These are phyloP conservation scores for Oryza brachyantha DNA, from an alignment of 176 grass and related monocot species.

Conservation along the genomic window DNA sequence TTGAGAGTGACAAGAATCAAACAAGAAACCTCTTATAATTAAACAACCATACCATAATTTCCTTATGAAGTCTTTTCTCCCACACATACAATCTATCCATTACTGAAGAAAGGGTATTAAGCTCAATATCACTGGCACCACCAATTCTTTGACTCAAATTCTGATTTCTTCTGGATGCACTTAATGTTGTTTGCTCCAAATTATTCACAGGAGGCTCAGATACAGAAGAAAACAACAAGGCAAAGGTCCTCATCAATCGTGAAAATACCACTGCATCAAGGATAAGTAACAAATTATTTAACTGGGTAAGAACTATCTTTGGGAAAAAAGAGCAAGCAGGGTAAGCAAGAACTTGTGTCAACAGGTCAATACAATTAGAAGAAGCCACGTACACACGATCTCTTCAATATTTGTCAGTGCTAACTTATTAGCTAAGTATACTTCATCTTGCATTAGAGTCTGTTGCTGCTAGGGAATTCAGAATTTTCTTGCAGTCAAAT, in stretches of 20 bases:
- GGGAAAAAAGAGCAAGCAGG: neutral
- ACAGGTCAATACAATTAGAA: neutral
- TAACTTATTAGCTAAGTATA: neutral
- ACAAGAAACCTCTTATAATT: neutral
- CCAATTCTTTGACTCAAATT: conserved; percentile 16
- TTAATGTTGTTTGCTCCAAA: conserved; percentile 31
- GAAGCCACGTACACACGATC: neutral
- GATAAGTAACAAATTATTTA: conserved; percentile 20
- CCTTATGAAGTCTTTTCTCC: conserved; percentile 90
- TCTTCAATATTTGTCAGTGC: neutral
- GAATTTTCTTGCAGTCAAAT: conserved; percentile 15
- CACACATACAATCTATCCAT: conserved; percentile 72
- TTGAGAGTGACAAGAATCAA: neutral
- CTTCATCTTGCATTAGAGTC: neutral
- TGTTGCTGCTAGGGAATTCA: neutral
- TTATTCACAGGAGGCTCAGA: conserved; percentile 23
- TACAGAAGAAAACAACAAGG: conserved; percentile 42
- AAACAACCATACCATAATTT: conserved; percentile 67
- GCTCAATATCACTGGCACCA: conserved; percentile 38
- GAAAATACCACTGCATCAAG: conserved; percentile 63
- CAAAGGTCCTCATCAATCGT: conserved; percentile 51
- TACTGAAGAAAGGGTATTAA: conserved; percentile 69
- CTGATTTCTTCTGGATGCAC: conserved; percentile 19
- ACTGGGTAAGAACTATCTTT: neutral
- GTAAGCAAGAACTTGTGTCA: neutral